Conservation (phyloP, 208 protist species). For the Spongospora subterranea region DNA sequence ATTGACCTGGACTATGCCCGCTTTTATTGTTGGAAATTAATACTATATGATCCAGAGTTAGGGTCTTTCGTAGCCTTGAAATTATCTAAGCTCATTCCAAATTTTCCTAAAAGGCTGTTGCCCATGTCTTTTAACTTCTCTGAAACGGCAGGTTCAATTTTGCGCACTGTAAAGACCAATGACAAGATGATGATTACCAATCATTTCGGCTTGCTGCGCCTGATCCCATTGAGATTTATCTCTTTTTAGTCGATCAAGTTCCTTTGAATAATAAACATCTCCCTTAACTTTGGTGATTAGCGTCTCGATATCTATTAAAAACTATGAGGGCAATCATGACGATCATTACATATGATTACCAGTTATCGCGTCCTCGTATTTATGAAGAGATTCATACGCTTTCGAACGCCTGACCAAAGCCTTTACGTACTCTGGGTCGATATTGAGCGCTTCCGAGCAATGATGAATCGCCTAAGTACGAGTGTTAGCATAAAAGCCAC, state of each 20-base stretch:
- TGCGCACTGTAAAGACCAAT: background rate
- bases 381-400: background rate
- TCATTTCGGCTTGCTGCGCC: constrained; percentile 65
- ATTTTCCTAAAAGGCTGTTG: constrained; percentile 68
- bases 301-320: no score
- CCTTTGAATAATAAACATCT: background rate
- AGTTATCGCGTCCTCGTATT: background rate
- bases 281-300: background rate
- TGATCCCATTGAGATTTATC: constrained; percentile 32
- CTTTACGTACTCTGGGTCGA: background rate
- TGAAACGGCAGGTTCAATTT: background rate
- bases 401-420: background rate
- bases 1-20: no score
- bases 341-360: no score
- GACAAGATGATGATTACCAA: constrained; percentile 41
- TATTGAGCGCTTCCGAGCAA: background rate
- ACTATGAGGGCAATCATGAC: no score
- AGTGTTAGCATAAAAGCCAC: background rate
- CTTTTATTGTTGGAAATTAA: constrained; percentile 63
- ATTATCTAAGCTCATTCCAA: constrained; percentile 70
- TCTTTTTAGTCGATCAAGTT: constrained; percentile 52
- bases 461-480: background rate
- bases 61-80: constrained; percentile 73
- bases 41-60: constrained; percentile 69
- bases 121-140: constrained; percentile 70